These are phyloP conservation scores for Linnemannia elongata DNA, from an alignment of 192 early-diverging fungal genomes.

Conservation along the genomic window DNA sequence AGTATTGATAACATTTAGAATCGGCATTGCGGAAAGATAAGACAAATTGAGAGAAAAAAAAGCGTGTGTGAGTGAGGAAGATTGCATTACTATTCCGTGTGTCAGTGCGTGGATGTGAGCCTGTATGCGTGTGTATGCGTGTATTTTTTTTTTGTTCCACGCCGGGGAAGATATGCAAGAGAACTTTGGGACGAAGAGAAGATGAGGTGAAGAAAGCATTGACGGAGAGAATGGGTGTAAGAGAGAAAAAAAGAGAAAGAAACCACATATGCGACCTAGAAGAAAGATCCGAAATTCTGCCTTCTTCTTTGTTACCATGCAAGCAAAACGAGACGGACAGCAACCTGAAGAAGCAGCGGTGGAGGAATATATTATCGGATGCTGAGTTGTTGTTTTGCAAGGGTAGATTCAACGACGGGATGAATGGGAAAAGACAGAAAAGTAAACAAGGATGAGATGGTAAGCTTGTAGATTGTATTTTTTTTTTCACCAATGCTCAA, in stretches of 20 bases:
- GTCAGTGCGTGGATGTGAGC: too few species aligned
- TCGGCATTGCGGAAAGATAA: background rate
- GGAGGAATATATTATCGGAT: too few species aligned
- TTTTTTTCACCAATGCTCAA: too few species aligned
- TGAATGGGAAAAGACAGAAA: too few species aligned
- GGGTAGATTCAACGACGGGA: too few species aligned
- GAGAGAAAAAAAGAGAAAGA: background rate
- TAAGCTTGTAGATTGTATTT: too few species aligned
- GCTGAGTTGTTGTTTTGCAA: too few species aligned
- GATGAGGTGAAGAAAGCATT: background rate
- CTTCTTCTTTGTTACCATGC: background rate
- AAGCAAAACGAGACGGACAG: background rate
- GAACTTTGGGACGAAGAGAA: background rate
- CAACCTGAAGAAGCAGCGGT: background rate
- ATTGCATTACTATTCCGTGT: background rate
- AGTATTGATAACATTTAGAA: background rate
- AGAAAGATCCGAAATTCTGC: background rate
- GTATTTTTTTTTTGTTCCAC: background rate
- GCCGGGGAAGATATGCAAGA: background rate
- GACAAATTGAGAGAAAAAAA: background rate
- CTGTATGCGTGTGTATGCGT: background rate
- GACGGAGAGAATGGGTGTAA: background rate
- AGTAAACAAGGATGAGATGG: too few species aligned
- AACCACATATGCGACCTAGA: background rate
- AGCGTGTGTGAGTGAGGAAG: background rate